These are phyloP conservation scores for Colletotrichum sp. DNA, from an alignment of 2,329 filamentous ascomycete genomes.

Conservation along the genomic window DNA sequence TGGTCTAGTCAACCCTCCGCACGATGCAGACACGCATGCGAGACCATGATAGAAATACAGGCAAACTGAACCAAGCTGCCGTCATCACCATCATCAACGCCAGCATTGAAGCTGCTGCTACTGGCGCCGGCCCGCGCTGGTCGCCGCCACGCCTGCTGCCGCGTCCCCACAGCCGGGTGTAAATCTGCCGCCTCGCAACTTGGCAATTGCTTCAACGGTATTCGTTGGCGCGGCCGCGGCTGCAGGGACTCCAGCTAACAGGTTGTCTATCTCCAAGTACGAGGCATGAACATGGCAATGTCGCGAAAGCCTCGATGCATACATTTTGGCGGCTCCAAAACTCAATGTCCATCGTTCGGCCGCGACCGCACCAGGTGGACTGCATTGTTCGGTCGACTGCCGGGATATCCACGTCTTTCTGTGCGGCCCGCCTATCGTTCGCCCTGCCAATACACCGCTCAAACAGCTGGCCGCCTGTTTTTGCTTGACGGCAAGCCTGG, in stretches of 20 bases:
- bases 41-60: background rate
- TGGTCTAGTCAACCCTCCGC: background rate
- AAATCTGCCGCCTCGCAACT: constrained; percentile 1
- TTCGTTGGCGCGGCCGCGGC: background rate
- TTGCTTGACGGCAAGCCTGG: background rate
- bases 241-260: background rate
- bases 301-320: background rate
- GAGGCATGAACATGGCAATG: background rate
- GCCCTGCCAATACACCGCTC: constrained; percentile 15
- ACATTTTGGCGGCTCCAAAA: background rate
- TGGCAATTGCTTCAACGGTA: constrained; percentile 1
- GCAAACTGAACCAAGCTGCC: background rate
- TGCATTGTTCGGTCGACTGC: background rate
- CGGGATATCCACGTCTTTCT: background rate
- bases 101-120: background rate
- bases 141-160: background rate
- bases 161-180: background rate
- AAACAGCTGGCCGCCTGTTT: background rate
- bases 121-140: background rate
- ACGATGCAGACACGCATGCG: background rate
- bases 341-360: background rate
- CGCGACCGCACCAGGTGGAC: background rate
- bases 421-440: background rate
- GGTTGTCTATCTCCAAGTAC: background rate
- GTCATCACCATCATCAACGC: background rate